phyloP scores from a whole-genome alignment of 495 filamentous ascomycete genomes.

The Tuber brumale region DNA sequence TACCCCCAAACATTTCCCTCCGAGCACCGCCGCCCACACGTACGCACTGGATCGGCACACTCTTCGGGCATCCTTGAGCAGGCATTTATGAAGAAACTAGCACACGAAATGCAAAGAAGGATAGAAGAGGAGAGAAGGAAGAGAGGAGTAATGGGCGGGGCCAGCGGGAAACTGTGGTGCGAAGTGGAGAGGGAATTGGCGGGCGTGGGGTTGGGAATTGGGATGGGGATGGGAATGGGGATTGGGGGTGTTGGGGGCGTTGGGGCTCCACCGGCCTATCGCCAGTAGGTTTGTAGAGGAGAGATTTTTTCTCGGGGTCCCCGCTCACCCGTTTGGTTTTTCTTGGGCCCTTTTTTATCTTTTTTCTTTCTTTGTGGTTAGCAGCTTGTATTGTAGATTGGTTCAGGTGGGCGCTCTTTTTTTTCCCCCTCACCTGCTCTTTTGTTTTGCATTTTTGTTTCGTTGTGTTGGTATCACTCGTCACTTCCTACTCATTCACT shows the following conservation, averaged over 20 bases:
- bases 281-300: not conserved
- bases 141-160: constrained; percentile 49
- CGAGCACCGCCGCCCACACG: constrained; percentile 19
- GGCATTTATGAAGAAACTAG: constrained; percentile 85
- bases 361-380: not conserved
- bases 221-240: not conserved
- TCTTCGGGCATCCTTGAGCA: constrained; percentile 63
- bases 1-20: constrained; percentile 31
- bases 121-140: constrained; percentile 62
- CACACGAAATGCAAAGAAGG: constrained; percentile 77
- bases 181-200: constrained; percentile 43
- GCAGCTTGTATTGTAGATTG: not conserved
- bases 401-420: not conserved
- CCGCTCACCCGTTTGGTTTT: not conserved
- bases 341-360: not conserved
- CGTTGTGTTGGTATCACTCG: not conserved
- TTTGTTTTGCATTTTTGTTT: not conserved
- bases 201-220: constrained; percentile 44
- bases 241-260: not conserved
- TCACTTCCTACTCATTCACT: not conserved
- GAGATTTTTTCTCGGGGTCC: not conserved
- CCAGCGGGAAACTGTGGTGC: constrained; percentile 43
- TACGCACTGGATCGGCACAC: constrained; percentile 31
- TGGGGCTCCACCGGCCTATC: constrained; percentile 41
- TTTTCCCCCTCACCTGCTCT: not conserved